Evolutionary conservation across 768 basidiomycete genomes (phyloP).

Genomic region (Lactarius sanguifluus): DNA sequence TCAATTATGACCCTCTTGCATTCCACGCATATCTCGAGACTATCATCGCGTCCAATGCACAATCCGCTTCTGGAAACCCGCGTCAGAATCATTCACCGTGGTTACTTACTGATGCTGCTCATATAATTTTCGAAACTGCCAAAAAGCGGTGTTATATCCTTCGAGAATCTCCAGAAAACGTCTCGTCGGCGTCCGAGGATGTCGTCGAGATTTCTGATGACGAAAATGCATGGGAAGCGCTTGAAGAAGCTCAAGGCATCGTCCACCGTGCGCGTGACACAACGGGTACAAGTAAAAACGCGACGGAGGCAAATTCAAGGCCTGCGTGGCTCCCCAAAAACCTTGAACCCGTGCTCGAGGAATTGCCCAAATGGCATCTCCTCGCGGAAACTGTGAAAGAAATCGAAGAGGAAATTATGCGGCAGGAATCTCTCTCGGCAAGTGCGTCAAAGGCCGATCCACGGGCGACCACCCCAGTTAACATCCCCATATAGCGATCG

Average conservation of each 20-base stretch:
- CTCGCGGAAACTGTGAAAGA: slow-evolving; percentile 85
- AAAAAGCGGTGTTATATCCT: slow-evolving; percentile 78
- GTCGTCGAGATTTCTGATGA: slow-evolving; percentile 51
- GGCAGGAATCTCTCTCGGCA: slow-evolving; percentile 46
- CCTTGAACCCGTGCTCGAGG: slow-evolving; percentile 87
- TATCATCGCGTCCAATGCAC: slow-evolving; percentile 63
- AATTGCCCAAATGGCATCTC: slow-evolving; percentile 91
- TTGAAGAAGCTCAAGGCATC: slow-evolving; percentile 60
- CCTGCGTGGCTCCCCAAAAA: slow-evolving; percentile 70
- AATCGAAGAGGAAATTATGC: slow-evolving; percentile 81
- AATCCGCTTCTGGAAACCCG: slow-evolving; percentile 48
- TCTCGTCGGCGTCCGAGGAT: slow-evolving; percentile 31
- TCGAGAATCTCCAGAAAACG: slow-evolving; percentile 25
- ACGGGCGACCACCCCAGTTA: neutral
- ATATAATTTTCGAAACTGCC: slow-evolving; percentile 78
- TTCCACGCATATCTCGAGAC: slow-evolving; percentile 93
- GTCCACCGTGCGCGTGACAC: slow-evolving; percentile 14
- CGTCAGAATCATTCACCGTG: slow-evolving; percentile 77
- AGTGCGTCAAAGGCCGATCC: slow-evolving; percentile 27
- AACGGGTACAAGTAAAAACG: slow-evolving; percentile 24
- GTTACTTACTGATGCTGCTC: slow-evolving; percentile 91
- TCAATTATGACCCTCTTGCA: slow-evolving; percentile 87
- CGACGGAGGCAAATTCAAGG: slow-evolving; percentile 33
- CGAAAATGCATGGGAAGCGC: slow-evolving; percentile 72
- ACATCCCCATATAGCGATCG: slow-evolving; percentile 32